Conservation (phyloP, 257 asterid genomes). For the Nicotiana tabacum region DNA sequence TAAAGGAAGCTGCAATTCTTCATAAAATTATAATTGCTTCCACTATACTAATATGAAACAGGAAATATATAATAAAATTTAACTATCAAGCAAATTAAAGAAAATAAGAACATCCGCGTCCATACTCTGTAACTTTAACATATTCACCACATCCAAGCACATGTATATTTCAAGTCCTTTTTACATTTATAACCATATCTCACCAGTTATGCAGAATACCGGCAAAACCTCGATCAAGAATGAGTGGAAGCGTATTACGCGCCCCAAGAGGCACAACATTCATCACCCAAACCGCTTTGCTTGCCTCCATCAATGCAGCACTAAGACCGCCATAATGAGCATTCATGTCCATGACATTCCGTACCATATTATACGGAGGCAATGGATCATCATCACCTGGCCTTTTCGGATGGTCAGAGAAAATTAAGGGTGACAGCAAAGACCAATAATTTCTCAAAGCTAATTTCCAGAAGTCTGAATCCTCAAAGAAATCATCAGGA, state of each 20-base stretch:
- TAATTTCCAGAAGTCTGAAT: constrained; percentile 68
- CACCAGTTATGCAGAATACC: constrained; percentile 91
- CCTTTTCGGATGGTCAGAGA: constrained; percentile 98
- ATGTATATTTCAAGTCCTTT: background rate
- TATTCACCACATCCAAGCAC: background rate
- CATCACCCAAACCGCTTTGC: constrained; percentile 90
- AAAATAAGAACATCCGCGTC: background rate
- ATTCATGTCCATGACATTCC: constrained; percentile 95
- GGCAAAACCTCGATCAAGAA: constrained; percentile 69
- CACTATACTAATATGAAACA: background rate
- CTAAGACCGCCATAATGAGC: constrained; percentile 85
- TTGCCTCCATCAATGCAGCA: constrained; percentile 60
- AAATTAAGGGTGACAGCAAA: constrained; percentile 86
- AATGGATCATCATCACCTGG: constrained; percentile 93
- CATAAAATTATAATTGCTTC: background rate
- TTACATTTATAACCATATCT: background rate
- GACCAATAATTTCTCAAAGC: constrained; percentile 87
- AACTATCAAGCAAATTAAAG: background rate
- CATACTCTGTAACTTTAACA: background rate
- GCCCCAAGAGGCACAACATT: constrained; percentile 77
- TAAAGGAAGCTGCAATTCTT: background rate
- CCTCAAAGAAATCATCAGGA: constrained; percentile 70
- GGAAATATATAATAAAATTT: background rate
- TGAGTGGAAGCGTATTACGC: constrained; percentile 66
- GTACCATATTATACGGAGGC: constrained; percentile 90